Evolutionary conservation across 768 basidiomycete genomes (phyloP), one percentile per base, ranked within the genome.

Genomic region (Tylopilus rubrobrunneus): DNA sequence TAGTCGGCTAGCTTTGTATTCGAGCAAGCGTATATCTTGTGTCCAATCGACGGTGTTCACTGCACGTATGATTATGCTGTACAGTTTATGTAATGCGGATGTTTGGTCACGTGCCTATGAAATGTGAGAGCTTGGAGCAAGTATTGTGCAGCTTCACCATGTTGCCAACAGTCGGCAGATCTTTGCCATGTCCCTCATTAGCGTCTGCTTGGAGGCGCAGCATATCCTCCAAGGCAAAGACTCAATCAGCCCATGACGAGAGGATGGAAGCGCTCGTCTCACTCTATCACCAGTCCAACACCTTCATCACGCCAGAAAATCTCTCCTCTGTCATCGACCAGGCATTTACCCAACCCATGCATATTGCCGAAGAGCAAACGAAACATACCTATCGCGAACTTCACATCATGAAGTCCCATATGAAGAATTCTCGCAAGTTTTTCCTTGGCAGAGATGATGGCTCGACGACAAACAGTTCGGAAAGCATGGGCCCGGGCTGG

Each of bases 261-360:
- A 78, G 74, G 71, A 75, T 89, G 74, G 85, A 86, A 55, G 84
- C 87, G 4, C 83, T 91, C 57, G 78, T 90, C 57, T 77, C 82
- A 10, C 79, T 92, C 49, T 92, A 91, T 73, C 89, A 92, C 74
- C 82, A 89, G 71, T 72, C 84, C 46, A 81, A 81, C 52, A 72
- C 74, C 2, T 89, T 87, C 73, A 78, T 92, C 57, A 88, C 88
- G 11, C 74, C 74, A 21, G 85, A 87, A 58, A 90, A 80, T 62
- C 80, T 92, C 29, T 76, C 79, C 19, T 62, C 76, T 21, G 74
- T 72, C 52, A 90, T 91, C 51, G 85, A 89, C 70, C 68, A 77
- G 15, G 83, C 83, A 1, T 90, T 92, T 60, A 67, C 67, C 43
- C 63, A 53, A 37, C 65, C 59, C 2, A 15, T 55, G 42, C 44